Base-by-base conservation (phyloP, 805 yeast species). In the Starmerella asiatica region DNA sequence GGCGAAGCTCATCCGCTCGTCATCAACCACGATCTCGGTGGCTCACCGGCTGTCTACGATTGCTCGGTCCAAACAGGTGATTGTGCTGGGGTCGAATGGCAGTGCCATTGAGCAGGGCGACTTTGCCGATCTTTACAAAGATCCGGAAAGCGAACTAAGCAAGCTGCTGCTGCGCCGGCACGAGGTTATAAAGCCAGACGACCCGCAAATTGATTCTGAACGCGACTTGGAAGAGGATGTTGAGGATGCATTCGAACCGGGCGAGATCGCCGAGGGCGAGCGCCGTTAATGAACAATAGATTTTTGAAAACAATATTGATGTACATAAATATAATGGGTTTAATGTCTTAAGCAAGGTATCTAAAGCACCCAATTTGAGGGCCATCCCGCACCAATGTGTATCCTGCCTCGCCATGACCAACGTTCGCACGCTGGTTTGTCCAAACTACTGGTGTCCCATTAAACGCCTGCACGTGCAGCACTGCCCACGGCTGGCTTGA, bases 41-140 rank as follows among this genome's bases (percentile, higher is more conserved):
- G 96, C 96, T 1, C 97, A 88, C 57, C 68, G 96, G 51, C 67
- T 86, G 39, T 76, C 91, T 12, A 88, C 97, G 0, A 88, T 88
- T 44, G 74, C 75, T 50, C 74, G 84, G 60, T 78, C 93, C 50
- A 77, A 83, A 29, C 68, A 83, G 48, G 76, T 86, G 11, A 70
- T 88, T 38, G 96, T 88, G 2, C 63, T 88, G 36, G 80, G 77
- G 16, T 66, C 69, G 26, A 73, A 77, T 28, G 93, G 94, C 3
- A 67, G 65, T 34, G 86, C 83, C 38, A 80, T 73, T 8, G 93
- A 80, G 56, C 70, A 75, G 31, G 91, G 86, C 14, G 45, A 63
- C 8, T 82, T 74, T 55, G 62, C 61, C 8, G 69, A 64, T 20
- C 64, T 82, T 42, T 66, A 68, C 39, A 54, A 59, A 5, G 55